Percentiles rank a stretch among this genome's conserved stretches.
Conservation (phyloP, 208 protist genomes). For the Herpetomonas muscarum region DNA sequence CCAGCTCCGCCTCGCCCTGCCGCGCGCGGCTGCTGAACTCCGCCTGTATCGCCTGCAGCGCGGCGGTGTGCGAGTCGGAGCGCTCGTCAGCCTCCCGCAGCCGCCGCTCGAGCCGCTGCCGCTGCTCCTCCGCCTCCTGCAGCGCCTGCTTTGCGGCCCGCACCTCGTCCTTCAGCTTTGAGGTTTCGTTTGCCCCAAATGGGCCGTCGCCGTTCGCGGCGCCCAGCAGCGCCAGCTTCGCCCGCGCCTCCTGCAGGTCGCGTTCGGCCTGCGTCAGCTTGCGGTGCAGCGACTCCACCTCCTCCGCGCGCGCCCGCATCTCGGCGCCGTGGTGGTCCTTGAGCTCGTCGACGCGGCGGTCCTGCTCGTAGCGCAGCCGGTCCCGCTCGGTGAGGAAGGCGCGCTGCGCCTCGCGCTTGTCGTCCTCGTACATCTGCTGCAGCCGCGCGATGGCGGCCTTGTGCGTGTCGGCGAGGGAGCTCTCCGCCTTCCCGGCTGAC, state of each 20-base stretch:
- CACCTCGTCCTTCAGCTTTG: constrained; percentile 59
- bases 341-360: constrained; percentile 38
- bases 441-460: constrained; percentile 43
- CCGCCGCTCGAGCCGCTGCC: constrained; percentile 42
- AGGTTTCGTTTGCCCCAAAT: constrained; percentile 12
- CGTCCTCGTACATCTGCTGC: constrained; percentile 71
- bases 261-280: constrained; percentile 39
- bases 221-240: constrained; percentile 29
- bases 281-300: constrained; percentile 32
- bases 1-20: constrained; percentile 37
- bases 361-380: constrained; percentile 36
- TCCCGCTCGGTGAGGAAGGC: constrained; percentile 57
- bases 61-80: constrained; percentile 27
- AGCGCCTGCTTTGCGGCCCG: constrained; percentile 31
- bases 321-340: constrained; percentile 39
- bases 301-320: constrained; percentile 33
- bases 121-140: constrained; percentile 37
- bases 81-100: constrained; percentile 40
- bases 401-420: constrained; percentile 50
- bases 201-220: constrained; percentile 2
- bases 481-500: constrained; percentile 9
- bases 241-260: constrained; percentile 46
- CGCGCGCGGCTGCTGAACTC: constrained; percentile 22
- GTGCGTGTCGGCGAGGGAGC: constrained; percentile 43
- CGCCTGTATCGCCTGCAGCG: constrained; percentile 44